Evolutionary conservation across 2,329 filamentous ascomycete genomes (phyloP).

Genomic region (Microcyclospora pomicola): DNA sequence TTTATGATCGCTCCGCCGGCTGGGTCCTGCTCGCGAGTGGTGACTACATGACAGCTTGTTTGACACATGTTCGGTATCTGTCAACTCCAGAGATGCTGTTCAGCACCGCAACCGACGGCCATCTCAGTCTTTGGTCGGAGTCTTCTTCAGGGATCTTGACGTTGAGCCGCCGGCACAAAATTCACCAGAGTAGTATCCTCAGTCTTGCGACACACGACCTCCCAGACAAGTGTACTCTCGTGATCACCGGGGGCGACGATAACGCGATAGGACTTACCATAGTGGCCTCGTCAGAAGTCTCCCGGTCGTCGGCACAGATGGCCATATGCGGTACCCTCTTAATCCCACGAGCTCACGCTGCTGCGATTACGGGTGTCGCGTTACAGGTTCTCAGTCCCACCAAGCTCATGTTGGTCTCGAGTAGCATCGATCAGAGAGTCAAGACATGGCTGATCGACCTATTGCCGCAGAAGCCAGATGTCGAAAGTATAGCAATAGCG

Average conservation of each 20-base stretch:
- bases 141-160: constrained; percentile 4
- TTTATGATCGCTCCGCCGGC: constrained; percentile 4
- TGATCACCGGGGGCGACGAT: constrained; percentile 78
- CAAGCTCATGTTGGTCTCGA: constrained; percentile 12
- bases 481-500: constrained; percentile 20
- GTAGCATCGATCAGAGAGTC: constrained; percentile 35
- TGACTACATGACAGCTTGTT: constrained; percentile 43
- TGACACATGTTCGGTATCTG: constrained; percentile 45
- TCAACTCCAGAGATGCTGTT: constrained; percentile 11
- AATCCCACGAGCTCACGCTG: constrained; percentile 51
- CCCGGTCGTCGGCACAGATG: constrained; percentile 11
- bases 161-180: constrained; percentile 28
- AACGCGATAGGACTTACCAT: constrained; percentile 56
- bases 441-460: constrained; percentile 31
- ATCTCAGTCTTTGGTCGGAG: constrained; percentile 34
- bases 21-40: constrained; percentile 27
- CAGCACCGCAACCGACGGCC: constrained; percentile 58
- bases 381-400: constrained; percentile 15
- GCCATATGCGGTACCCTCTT: too few relatives aligned
- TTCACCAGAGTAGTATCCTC: constrained; percentile 79
- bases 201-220: constrained; percentile 25
- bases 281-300: constrained; percentile 9
- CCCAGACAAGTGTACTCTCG: constrained; percentile 27
- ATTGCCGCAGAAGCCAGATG: constrained; percentile 6
- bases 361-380: constrained; percentile 50